Percentiles rank a stretch among this genome's conserved stretches.
Evolutionary conservation across 305 asterid genomes (phyloP).

Genomic region (Fraxinus greggii): DNA sequence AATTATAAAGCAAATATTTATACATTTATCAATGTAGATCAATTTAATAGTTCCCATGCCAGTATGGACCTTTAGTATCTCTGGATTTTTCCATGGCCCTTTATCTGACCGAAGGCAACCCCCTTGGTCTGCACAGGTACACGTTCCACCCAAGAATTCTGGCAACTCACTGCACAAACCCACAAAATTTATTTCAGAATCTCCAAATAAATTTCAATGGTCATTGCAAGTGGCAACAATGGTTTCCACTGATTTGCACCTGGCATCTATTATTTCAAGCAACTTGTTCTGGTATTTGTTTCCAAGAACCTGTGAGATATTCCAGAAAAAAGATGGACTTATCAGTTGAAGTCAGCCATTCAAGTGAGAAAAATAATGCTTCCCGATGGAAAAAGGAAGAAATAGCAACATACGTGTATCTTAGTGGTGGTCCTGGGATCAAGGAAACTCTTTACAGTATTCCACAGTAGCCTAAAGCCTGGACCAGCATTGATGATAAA

Average conservation of each 20-base stretch:
- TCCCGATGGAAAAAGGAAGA: conserved; percentile 25
- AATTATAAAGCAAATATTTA: not conserved
- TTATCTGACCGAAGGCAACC: conserved; percentile 96
- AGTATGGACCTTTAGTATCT: conserved; percentile 70
- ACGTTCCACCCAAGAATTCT: conserved; percentile 83
- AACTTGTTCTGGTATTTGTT: conserved; percentile 76
- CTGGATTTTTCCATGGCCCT: conserved; percentile 99
- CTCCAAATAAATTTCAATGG: not conserved
- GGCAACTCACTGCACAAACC: conserved; percentile 79
- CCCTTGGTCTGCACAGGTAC: conserved; percentile 82
- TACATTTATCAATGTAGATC: conserved; percentile 12
- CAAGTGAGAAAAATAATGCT: conserved; percentile 7
- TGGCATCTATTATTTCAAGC: conserved; percentile 84
- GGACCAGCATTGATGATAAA: conserved; percentile 95
- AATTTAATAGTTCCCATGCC: conserved; percentile 3
- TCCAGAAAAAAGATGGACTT: conserved; percentile 27
- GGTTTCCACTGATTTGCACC: conserved; percentile 44
- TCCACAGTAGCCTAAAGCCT: conserved; percentile 91
- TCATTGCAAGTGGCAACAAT: not conserved
- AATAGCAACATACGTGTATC: conserved; percentile 64
- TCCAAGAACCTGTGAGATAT: conserved; percentile 73
- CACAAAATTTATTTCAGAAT: conserved; percentile 15
- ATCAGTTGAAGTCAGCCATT: conserved; percentile 10
- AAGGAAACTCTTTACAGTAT: conserved; percentile 75
- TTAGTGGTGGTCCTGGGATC: conserved; percentile 97